phyloP scores from a whole-genome alignment of 2,329 filamentous ascomycete species.

The Alternaria brassicae region DNA sequence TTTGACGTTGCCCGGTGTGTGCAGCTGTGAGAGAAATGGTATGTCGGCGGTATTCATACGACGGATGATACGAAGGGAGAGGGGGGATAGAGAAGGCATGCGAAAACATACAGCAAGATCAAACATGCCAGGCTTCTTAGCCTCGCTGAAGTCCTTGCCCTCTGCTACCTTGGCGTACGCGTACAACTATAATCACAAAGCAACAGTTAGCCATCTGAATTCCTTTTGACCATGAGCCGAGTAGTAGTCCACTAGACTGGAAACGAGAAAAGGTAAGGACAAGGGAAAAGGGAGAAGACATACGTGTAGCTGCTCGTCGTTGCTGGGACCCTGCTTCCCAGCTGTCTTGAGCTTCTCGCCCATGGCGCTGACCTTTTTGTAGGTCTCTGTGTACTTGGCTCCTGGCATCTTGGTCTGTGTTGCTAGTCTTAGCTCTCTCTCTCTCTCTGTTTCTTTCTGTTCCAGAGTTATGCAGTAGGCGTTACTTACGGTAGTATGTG shows the following conservation, averaged over 20 bases:
- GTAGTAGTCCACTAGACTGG: not conserved
- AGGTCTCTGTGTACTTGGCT: conserved; percentile 43
- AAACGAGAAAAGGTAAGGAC: not conserved
- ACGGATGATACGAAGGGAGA: not conserved
- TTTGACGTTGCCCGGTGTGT: not conserved
- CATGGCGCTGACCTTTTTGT: conserved; percentile 42
- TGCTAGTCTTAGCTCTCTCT: not conserved
- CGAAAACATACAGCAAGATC: conserved; percentile 66
- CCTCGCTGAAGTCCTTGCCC: conserved; percentile 49
- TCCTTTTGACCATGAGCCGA: not conserved
- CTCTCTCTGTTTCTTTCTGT: not conserved
- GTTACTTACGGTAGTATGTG: not conserved
- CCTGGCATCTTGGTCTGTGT: conserved; percentile 30
- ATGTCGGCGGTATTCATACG: not conserved
- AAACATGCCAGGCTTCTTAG: conserved; percentile 69
- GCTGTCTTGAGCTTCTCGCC: conserved; percentile 41
- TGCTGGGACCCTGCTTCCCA: conserved; percentile 35
- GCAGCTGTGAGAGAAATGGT: conserved; percentile 1
- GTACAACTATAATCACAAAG: conserved; percentile 55
- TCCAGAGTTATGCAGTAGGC: not conserved
- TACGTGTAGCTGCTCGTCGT: conserved; percentile 60
- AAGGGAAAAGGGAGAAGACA: not conserved
- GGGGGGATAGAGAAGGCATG: not conserved
- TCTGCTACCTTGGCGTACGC: conserved; percentile 56
- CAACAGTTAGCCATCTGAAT: not conserved